Evolutionary conservation across 768 basidiomycete genomes (phyloP).

Genomic region (Boletus rubescentipes): DNA sequence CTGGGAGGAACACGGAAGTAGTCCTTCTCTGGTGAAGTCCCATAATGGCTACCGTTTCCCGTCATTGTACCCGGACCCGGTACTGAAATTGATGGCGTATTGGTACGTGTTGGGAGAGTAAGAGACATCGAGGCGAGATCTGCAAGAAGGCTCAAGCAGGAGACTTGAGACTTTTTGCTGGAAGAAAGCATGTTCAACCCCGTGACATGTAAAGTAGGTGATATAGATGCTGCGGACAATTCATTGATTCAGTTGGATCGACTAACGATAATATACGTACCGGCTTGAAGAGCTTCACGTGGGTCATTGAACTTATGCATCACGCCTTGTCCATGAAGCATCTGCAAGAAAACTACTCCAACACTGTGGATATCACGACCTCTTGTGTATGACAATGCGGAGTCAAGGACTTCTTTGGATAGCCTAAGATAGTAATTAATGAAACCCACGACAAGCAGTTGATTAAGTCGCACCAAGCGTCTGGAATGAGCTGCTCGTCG

Average conservation of each 20-base stretch:
- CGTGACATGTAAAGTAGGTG: constrained; percentile 49
- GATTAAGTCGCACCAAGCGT: constrained; percentile 23
- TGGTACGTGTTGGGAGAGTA: constrained; percentile 19
- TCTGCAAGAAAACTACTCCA: constrained; percentile 79
- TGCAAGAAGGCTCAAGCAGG: constrained; percentile 57
- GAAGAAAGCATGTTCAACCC: constrained; percentile 59
- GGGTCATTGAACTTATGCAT: constrained; percentile 52
- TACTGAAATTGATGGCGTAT: constrained; percentile 21
- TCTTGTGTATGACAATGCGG: constrained; percentile 73
- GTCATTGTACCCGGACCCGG: constrained; percentile 47
- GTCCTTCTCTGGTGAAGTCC: constrained; percentile 65
- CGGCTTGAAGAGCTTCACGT: constrained; percentile 54
- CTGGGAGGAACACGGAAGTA: constrained; percentile 47
- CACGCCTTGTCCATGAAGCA: constrained; percentile 79
- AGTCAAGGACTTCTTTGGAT: constrained; percentile 75
- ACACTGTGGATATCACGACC: constrained; percentile 81
- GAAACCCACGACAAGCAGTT: neutral
- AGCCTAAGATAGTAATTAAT: constrained; percentile 46
- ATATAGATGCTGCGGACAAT: constrained; percentile 47
- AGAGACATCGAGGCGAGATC: constrained; percentile 50
- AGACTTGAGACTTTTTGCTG: constrained; percentile 53
- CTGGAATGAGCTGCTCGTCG: constrained; percentile 27
- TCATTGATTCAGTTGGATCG: neutral
- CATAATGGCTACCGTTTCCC: constrained; percentile 34
- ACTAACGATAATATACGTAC: constrained; percentile 34